These are phyloP conservation scores for Gynandropsis gynandra DNA, from an alignment of 345 rosid species.

Conservation along the genomic window DNA sequence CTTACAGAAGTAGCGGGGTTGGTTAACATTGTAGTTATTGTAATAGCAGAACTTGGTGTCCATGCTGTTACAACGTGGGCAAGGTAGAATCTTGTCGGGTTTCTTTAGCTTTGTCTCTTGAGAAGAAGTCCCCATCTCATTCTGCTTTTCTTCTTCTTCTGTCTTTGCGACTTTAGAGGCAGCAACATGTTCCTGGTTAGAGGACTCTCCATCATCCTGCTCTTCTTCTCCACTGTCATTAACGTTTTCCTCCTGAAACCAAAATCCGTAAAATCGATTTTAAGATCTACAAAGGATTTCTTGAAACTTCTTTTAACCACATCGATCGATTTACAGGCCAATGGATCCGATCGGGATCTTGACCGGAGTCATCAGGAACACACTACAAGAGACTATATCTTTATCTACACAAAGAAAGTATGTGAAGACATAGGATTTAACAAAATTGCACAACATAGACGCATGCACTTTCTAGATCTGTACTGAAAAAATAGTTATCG, in stretches of 20 bases:
- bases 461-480: constrained; percentile 2
- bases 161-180: constrained; percentile 24
- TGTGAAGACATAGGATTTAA: no score
- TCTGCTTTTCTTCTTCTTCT: constrained; percentile 36
- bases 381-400: no score
- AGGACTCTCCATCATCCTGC: constrained; percentile 31
- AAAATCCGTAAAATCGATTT: no score
- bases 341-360: no score
- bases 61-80: constrained; percentile 92
- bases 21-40: constrained; percentile 89
- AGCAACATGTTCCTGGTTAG: constrained; percentile 14
- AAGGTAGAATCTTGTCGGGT: constrained; percentile 75
- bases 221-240: constrained; percentile 28
- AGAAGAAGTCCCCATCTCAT: constrained; percentile 27
- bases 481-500: background rate
- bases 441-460: background rate
- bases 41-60: constrained; percentile 95
- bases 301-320: no score
- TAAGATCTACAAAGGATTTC: no score
- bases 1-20: constrained; percentile 91
- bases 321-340: no score
- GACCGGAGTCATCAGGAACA: no score
- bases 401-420: no score
- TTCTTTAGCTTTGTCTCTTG: constrained; percentile 67
- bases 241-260: constrained; percentile 24